Percentiles rank a stretch among this genome's conserved stretches.
phyloP scores from a whole-genome alignment of 345 rosid genomes.

The Erysimum cheiranthoides region DNA sequence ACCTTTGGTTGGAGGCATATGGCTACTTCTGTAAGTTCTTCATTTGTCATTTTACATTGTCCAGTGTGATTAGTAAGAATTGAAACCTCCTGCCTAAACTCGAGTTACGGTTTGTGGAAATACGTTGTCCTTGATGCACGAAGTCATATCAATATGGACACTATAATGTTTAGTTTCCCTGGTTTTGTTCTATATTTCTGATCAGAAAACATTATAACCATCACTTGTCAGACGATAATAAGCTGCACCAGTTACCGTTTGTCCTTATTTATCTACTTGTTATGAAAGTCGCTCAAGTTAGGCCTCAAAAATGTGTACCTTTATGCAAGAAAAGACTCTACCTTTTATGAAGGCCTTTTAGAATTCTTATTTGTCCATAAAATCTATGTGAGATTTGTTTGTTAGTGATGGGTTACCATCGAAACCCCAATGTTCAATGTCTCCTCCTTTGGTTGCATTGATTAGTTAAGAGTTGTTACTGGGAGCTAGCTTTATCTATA shows the following conservation, averaged over 20 bases:
- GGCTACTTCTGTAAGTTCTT: conserved; percentile 83
- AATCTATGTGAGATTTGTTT: neutral
- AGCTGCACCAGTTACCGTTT: too few species aligned
- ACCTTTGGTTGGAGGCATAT: conserved; percentile 91
- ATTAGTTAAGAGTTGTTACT: neutral
- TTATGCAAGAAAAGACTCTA: too few species aligned
- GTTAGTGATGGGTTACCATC: neutral
- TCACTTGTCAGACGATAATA: too few species aligned
- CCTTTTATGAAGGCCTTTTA: too few species aligned
- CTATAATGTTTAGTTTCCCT: neutral
- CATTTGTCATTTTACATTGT: neutral
- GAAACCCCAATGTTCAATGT: neutral
- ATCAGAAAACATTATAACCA: neutral
- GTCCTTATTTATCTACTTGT: too few species aligned
- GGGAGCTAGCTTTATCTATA: neutral
- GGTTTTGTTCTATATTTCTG: neutral
- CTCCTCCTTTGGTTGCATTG: neutral
- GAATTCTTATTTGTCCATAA: neutral
- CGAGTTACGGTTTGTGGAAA: neutral
- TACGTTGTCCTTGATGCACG: neutral
- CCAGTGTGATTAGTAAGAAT: neutral
- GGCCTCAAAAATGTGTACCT: too few species aligned
- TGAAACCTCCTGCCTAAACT: neutral
- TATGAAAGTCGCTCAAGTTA: too few species aligned
- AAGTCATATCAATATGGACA: too few species aligned